Percentiles rank a stretch among this genome's conserved stretches.
Conservation (phyloP, 2,329 filamentous ascomycete species). For the Monosporascus sp. region DNA sequence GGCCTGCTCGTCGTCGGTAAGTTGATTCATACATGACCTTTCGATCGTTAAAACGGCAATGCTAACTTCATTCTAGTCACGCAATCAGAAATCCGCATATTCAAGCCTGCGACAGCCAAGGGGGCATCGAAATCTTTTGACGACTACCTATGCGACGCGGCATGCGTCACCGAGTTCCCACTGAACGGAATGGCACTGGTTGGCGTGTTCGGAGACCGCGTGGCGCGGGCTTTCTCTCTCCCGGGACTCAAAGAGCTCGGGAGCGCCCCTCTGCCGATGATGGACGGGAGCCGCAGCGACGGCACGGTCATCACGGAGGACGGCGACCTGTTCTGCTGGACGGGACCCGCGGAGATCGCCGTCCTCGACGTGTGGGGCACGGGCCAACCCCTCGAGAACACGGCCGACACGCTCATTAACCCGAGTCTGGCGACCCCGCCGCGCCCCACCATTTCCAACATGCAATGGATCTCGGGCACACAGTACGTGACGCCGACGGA, state of each 20-base stretch:
- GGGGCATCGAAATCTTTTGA: conserved; percentile 92
- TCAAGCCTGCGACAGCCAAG: conserved; percentile 77
- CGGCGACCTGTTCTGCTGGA: conserved; percentile 84
- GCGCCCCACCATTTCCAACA: conserved; percentile 86
- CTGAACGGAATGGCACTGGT: conserved; percentile 74
- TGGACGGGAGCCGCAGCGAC: conserved; percentile 68
- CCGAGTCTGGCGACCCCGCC: conserved; percentile 67
- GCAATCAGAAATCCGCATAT: conserved; percentile 75
- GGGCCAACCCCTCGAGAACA: conserved; percentile 57
- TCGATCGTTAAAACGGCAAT: background rate
- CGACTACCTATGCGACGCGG: conserved; percentile 73
- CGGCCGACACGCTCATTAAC: conserved; percentile 73
- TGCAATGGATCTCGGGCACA: conserved; percentile 95
- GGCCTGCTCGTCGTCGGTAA: conserved; percentile 73
- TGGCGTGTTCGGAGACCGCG: conserved; percentile 78
- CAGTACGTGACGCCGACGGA: conserved; percentile 84
- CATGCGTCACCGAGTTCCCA: conserved; percentile 69
- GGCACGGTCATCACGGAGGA: conserved; percentile 68
- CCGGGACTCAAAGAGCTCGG: conserved; percentile 83
- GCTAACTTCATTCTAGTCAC: conserved; percentile 42
- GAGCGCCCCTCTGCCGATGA: conserved; percentile 57
- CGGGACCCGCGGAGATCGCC: conserved; percentile 78
- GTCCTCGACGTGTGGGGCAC: conserved; percentile 82
- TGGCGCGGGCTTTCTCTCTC: conserved; percentile 75
- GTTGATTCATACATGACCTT: conserved; percentile 16